These are phyloP conservation scores for Eutrema heterophyllum DNA, from an alignment of 345 rosid species.

Conservation along the genomic window DNA sequence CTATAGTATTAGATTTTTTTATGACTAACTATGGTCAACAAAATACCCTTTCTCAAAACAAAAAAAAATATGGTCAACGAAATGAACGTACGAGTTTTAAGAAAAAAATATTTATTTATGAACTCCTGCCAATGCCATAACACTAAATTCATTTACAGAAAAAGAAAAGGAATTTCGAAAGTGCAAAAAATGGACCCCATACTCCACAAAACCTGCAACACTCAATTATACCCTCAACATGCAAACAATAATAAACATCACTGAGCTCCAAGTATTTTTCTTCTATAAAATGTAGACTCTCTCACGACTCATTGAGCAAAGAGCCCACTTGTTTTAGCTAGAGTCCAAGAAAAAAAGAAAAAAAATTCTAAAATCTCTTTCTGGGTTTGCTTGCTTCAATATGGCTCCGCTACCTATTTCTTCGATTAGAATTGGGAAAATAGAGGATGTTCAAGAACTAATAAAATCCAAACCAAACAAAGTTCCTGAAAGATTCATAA, in stretches of 20 bases:
- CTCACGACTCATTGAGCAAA: constrained; percentile 15
- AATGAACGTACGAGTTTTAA: not conserved
- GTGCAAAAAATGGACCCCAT: constrained; percentile 24
- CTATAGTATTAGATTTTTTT: not conserved
- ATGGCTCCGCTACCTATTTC: constrained; percentile 65
- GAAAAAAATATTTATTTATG: not conserved
- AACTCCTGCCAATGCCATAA: not conserved
- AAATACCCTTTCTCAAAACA: no score
- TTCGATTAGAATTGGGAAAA: constrained; percentile 63
- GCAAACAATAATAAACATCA: constrained; percentile 32
- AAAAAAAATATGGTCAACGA: not conserved
- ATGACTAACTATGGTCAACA: not conserved
- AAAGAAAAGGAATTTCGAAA: not conserved
- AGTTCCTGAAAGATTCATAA: constrained; percentile 72
- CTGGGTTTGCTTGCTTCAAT: constrained; percentile 1
- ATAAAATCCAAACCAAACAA: constrained; percentile 51
- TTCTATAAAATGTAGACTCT: constrained; percentile 22
- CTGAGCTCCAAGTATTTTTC: constrained; percentile 19
- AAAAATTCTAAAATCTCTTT: not conserved
- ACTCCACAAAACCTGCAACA: constrained; percentile 28
- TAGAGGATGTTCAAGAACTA: constrained; percentile 91
- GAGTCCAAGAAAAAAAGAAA: not conserved
- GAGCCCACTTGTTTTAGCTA: constrained; percentile 11
- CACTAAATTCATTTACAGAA: not conserved
- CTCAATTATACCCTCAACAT: constrained; percentile 29